Evolutionary conservation across 108 stramenopile genomes (phyloP).

Genomic region (Cyclotella cryptica): DNA sequence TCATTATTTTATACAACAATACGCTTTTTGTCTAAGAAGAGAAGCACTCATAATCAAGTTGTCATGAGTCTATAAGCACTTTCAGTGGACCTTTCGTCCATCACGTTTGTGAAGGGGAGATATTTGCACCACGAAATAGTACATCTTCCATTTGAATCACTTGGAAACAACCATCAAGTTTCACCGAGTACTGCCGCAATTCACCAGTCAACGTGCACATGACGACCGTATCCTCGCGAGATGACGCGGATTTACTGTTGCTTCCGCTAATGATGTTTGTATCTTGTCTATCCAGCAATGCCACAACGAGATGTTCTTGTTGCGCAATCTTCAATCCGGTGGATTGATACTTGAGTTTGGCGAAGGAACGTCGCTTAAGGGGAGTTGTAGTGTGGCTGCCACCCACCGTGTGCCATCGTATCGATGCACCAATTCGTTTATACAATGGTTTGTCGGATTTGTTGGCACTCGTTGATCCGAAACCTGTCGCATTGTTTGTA

Average conservation of each 20-base stretch:
- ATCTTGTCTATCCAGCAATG: conserved; percentile 36
- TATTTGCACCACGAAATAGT: conserved; percentile 9
- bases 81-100: too few relatives aligned
- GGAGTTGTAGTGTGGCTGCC: conserved; percentile 14
- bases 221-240: conserved; percentile 36
- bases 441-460: conserved; percentile 19
- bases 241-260: not conserved
- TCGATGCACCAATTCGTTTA: conserved; percentile 35
- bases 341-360: conserved; percentile 46
- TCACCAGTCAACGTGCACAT: conserved; percentile 41
- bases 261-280: not conserved
- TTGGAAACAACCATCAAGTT: conserved; percentile 12
- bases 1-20: too few relatives aligned
- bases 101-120: too few relatives aligned
- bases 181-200: conserved; percentile 45
- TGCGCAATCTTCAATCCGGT: conserved; percentile 7
- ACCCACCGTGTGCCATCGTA: conserved; percentile 20
- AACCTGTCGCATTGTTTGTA: not conserved
- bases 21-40: too few relatives aligned
- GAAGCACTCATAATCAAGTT: too few relatives aligned
- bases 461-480: not conserved
- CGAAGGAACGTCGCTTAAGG: conserved; percentile 45
- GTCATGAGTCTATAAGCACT: too few relatives aligned
- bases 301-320: conserved; percentile 27
- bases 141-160: conserved; percentile 45